Evolutionary conservation across 2,329 filamentous ascomycete genomes (phyloP).

Genomic region (Hypoxylon rubiginosum): DNA sequence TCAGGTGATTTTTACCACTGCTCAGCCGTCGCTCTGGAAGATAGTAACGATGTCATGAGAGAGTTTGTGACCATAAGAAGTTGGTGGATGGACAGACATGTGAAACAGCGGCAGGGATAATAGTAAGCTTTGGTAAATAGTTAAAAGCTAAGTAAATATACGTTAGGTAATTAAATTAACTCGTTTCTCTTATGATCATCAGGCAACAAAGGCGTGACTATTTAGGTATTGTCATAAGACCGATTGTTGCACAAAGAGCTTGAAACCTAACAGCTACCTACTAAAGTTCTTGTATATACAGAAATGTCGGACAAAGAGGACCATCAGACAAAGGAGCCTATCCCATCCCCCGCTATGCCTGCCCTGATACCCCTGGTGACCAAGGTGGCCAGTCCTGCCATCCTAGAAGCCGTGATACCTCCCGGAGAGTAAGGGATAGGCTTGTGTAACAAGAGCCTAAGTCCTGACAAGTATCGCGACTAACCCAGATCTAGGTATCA

Average conservation of each 20-base stretch:
- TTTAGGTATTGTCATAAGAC: too few relatives aligned
- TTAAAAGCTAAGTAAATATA: neutral
- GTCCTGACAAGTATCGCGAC: constrained; percentile 3
- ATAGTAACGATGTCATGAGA: constrained; percentile 1
- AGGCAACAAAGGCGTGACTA: constrained; percentile 7
- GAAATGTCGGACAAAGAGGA: too few relatives aligned
- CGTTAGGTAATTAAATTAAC: constrained; percentile 1
- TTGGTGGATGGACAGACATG: constrained; percentile 4
- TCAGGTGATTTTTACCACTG: neutral
- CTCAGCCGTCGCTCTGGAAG: neutral
- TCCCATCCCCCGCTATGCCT: too few relatives aligned
- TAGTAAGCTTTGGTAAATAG: constrained; percentile 2
- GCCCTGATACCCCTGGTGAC: too few relatives aligned
- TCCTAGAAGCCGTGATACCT: too few relatives aligned
- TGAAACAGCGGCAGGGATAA: neutral
- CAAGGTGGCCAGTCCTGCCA: too few relatives aligned
- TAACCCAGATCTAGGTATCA: constrained; percentile 1
- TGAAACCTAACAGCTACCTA: too few relatives aligned
- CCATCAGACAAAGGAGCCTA: too few relatives aligned
- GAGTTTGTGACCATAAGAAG: constrained; percentile 2
- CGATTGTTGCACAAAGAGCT: too few relatives aligned
- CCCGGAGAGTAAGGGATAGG: too few relatives aligned
- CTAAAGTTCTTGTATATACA: too few relatives aligned
- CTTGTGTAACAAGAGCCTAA: too few relatives aligned
- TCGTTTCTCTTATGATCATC: constrained; percentile 1